Base-by-base conservation (phyloP, 192 early-diverging fungal species). In the Backusella mclennaniae region DNA sequence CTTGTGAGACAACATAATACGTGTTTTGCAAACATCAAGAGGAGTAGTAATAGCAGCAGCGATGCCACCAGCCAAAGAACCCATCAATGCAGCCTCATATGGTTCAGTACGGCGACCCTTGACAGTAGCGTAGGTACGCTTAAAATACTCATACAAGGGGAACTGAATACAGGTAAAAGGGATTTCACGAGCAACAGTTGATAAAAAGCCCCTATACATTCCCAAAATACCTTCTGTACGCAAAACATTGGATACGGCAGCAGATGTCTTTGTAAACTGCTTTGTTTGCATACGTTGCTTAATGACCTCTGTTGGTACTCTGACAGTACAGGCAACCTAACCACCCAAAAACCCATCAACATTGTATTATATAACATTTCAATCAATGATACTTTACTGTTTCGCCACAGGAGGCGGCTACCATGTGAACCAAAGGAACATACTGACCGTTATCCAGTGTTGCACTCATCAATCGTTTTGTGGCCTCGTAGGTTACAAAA, bases 81-180 rank as follows among this genome's bases (percentile, higher is more conserved):
- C 97, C 74, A 92, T 96, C 14, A 97, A 73, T 1, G 93, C 93
- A 7, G 95, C 94, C 81, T 97, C 94, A 86, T 89, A 93, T 35
- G 96, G 90, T 68, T 92, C 83, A 26, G 89, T 83, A 23, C 71
- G 74, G 33, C 89, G 77, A 6, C 87, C 80, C 8, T 90, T 81
- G 4, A 80, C 68, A n/a, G 33, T 39, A 19, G 91, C 84, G 53
- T 88, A 88, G 17, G 78, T 56, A 68, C 83, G 79, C 86, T 97
- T 99, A 67, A 97, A 85, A 42, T 87, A 91, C 84, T 99, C 97
- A 79, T 96, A 99, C 46, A 99, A 77, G 6, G 97, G 96, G 80
- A 99, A 99, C 82, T 99, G 97, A 38, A 99, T 92, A 82, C 96
- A 97, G 0, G 96, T 90, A 78, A 99, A 99, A 21, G 97, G 97